These are phyloP conservation scores for Linanthus parryae DNA, from an alignment of 148 eudicot species.

Conservation along the genomic window DNA sequence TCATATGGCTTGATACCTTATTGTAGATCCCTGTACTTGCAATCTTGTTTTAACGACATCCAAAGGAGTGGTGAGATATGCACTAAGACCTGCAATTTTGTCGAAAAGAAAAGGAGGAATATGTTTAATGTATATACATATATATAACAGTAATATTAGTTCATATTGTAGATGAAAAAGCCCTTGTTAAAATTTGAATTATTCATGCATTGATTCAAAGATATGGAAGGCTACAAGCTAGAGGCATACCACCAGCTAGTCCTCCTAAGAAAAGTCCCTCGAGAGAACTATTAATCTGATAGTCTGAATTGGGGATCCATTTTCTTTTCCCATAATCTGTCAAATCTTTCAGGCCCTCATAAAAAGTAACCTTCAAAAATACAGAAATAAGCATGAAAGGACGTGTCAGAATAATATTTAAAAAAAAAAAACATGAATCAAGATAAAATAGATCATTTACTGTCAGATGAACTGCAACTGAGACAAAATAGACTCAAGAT, in stretches of 20 bases:
- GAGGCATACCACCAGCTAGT: constrained; percentile 68
- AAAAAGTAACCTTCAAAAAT: constrained; percentile 61
- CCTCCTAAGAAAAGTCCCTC: constrained; percentile 88
- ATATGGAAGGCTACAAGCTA: background rate
- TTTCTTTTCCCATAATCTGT: constrained; percentile 59
- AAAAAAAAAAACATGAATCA: background rate
- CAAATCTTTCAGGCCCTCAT: constrained; percentile 64
- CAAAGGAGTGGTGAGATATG: constrained; percentile 83
- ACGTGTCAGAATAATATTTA: background rate
- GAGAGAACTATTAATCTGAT: constrained; percentile 45
- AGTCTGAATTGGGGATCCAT: constrained; percentile 41
- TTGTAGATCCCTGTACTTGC: constrained; percentile 42
- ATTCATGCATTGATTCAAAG: background rate
- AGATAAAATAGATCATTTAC: background rate
- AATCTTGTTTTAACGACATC: constrained; percentile 24
- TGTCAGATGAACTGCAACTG: too few relatives aligned
- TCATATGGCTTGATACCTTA: constrained; percentile 61
- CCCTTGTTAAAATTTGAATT: background rate
- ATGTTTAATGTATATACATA: background rate
- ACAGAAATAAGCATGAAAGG: background rate
- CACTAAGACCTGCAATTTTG: constrained; percentile 56
- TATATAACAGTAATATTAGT: background rate
- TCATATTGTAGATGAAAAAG: background rate
- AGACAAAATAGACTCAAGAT: too few relatives aligned
- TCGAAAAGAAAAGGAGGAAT: background rate